Evolutionary conservation across 2,329 filamentous ascomycete species (phyloP), one percentile per base, ranked within the genome.

Genomic region (Curvularia sp.): DNA sequence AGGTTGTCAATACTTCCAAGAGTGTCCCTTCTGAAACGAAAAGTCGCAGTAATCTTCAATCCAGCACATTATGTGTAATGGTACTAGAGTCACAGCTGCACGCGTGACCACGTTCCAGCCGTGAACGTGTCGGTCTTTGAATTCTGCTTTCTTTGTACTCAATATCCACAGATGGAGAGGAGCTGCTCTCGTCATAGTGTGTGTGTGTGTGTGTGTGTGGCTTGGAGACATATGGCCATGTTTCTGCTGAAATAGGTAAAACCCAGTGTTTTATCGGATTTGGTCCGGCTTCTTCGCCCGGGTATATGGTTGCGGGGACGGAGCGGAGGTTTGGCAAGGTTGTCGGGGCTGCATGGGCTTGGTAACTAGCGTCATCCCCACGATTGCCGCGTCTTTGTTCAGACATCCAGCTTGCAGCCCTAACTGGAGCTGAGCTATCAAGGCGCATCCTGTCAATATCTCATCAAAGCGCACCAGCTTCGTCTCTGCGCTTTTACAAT

Each of bases 301-400:
- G 32, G 41, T 43, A 32, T 13, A 12, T 52, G 21, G 45, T 27
- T 45, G 49, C 43, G 53, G 57, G 42, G 45, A 38, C 21, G 30
- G 45, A 13, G 50, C 55, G 49, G 55, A 54, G 42, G 53, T 49
- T 36, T 54, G 18, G 23, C 38, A 19, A 52, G 30, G 52, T 36
- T 25, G 39, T 50, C 46, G 15, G 45, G 34, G 38, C 38, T 53
- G 30, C 50, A 46, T 32, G n/a, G 36, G 49, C 48, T 25, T 34
- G n/a, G n/a, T n/a, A n/a, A 30, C 48, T 62, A 59, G 59, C 47
- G 57, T 46, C 55, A 55, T 57, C 49, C 53, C 59, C 45, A 56
- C 39, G 49, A 32, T 28, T 41, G 36, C 42, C 47, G 30, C 51
- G 38, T 32, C 45, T 38, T 38, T 27, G 41, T 18, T 15, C 32